Evolutionary conservation across 495 filamentous ascomycete species (phyloP), one percentile per base, ranked within the genome.

Genomic region (Glarea lozoyensis): DNA sequence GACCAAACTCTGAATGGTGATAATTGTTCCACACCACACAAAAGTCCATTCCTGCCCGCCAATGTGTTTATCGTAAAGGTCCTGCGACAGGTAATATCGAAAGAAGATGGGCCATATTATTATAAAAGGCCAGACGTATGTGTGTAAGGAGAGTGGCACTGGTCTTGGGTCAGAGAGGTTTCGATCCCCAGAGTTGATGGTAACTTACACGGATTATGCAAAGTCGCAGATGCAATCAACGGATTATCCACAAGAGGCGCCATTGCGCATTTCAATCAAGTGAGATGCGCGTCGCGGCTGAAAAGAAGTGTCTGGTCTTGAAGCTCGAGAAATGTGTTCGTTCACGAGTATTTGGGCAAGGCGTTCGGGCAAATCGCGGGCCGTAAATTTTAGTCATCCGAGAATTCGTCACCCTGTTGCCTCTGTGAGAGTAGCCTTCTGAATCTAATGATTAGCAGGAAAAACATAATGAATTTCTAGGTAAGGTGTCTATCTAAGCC

Each of bases 41-140:
- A 94, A 94, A 7, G 93, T 97, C 92, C 92, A 99, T 68, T 99
- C 92, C 50, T 79, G 77, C 17, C 79, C 82, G 41, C 81, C 71
- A 46, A 99, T 89, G 65, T 97, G 80, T 52, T 79, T 84, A 37
- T 92, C 80, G 64, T 97, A 99, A 48, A 82, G 76, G 18, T 86
- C 84, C 29, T 76, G 67, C 10, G 78, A 83, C 38, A 94, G 76
- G 58, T 90, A 96, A 61, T 86, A 75, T 53, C 86, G 73, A 42
- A 96, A 78, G 64, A 96, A 94, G 49, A 77, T 67, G 24, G 92
- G 90, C 87, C 94, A 99, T 52, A 87, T 73, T 45, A 94, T 76
- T 21, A 82, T 60, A 53, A 94, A 99, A 0, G 92, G 92, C 84
- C 85, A 92, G 50, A 94, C 61, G 61, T 99, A 97, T 48, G 84